These are phyloP conservation scores for Andalucia godoyi DNA, from an alignment of 78 protist genomes.

Conservation along the genomic window DNA sequence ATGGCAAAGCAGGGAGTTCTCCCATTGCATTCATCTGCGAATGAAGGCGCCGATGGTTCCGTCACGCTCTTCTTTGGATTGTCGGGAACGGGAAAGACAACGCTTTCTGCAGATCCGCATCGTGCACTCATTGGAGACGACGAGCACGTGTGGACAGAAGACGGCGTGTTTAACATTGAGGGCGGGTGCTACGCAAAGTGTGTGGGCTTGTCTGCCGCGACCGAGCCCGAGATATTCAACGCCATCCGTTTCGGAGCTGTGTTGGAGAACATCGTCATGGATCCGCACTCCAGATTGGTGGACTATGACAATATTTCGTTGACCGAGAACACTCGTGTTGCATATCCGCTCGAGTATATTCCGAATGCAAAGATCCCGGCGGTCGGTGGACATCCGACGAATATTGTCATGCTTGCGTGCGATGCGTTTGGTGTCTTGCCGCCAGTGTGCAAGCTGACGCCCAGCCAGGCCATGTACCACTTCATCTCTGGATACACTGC, in stretches of 20 bases:
- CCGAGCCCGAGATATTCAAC: conserved; percentile 88
- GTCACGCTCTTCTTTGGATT: conserved; percentile 86
- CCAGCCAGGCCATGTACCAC: conserved; percentile 85
- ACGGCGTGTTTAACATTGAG: conserved; percentile 84
- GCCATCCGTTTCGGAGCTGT: conserved; percentile 81
- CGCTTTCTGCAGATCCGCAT: conserved; percentile 85
- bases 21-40: conserved; percentile 74
- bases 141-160: conserved; percentile 91
- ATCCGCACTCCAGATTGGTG: conserved; percentile 34
- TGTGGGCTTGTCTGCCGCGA: conserved; percentile 57
- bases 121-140: conserved; percentile 92
- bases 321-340: conserved; percentile 90
- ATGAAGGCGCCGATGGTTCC: conserved; percentile 50
- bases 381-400: conserved; percentile 67
- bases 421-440: conserved; percentile 97
- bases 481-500: conserved; percentile 93
- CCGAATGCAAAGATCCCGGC: conserved; percentile 67
- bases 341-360: conserved; percentile 85
- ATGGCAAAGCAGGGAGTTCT: conserved; percentile 78
- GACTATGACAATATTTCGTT: conserved; percentile 57
- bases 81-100: conserved; percentile 95
- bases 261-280: conserved; percentile 75
- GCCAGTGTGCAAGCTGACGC: conserved; percentile 74
- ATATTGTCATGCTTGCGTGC: conserved; percentile 87
- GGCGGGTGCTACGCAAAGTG: conserved; percentile 98